Evolutionary conservation across 345 rosid species (phyloP).

Genomic region (Anastatica hierochuntica): DNA sequence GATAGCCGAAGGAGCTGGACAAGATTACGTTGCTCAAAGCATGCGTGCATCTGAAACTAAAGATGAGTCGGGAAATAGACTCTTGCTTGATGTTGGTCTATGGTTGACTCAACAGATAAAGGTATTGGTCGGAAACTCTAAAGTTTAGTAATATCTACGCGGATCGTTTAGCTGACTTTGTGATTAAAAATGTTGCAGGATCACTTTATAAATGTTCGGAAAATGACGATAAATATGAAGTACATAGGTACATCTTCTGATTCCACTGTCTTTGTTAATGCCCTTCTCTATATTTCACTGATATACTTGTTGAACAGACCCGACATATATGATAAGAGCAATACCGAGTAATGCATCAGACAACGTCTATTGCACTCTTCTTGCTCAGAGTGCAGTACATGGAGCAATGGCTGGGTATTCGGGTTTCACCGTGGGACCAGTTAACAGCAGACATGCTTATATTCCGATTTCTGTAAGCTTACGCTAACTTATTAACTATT

Average conservation of each 20-base stretch:
- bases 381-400: too few relatives aligned
- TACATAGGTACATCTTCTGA: slow-evolving; percentile 57
- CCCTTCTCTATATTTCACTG: slow-evolving; percentile 1
- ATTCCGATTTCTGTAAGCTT: slow-evolving; percentile 70
- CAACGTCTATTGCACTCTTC: slow-evolving; percentile 91
- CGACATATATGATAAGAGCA: slow-evolving; percentile 94
- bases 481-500: not conserved
- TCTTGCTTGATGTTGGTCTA: slow-evolving; percentile 82
- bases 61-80: slow-evolving; percentile 88
- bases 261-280: not conserved
- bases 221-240: slow-evolving; percentile 72
- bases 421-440: slow-evolving; percentile 95
- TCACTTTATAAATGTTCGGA: slow-evolving; percentile 52
- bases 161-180: not conserved
- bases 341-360: slow-evolving; percentile 89
- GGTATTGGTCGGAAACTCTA: slow-evolving; percentile 29
- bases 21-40: slow-evolving; percentile 62
- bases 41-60: slow-evolving; percentile 36
- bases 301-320: slow-evolving; percentile 41
- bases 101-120: slow-evolving; percentile 86
- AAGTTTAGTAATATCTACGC: not conserved
- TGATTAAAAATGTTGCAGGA: slow-evolving; percentile 39
- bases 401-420: slow-evolving; percentile 99
- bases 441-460: slow-evolving; percentile 82
- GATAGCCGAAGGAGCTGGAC: slow-evolving; percentile 95